These are phyloP conservation scores for Tulasnella sp. DNA, from an alignment of 768 basidiomycete species.

Conservation along the genomic window DNA sequence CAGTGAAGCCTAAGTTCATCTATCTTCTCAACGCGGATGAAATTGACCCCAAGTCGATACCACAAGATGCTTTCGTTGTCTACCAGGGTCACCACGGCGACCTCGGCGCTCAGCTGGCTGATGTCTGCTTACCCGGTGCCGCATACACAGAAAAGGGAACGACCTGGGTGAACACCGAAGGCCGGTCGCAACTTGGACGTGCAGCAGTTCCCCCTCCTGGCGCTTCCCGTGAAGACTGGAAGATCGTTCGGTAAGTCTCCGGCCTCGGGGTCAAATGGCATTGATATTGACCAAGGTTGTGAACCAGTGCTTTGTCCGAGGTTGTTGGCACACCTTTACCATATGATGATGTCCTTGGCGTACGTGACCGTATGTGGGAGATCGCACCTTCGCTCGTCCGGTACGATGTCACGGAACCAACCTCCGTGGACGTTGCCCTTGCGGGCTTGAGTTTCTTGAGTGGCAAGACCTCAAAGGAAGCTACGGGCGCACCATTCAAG, in stretches of 20 bases:
- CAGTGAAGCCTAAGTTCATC: conserved; percentile 79
- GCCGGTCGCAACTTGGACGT: conserved; percentile 78
- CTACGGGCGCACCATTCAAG: conserved; percentile 46
- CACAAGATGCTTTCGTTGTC: conserved; percentile 86
- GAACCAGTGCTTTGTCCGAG: conserved; percentile 71
- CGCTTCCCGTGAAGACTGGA: conserved; percentile 93
- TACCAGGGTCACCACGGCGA: conserved; percentile 99
- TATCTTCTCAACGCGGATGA: conserved; percentile 97
- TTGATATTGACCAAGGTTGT: background rate
- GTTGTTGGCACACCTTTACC: conserved; percentile 67
- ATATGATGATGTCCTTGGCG: conserved; percentile 72
- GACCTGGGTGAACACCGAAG: conserved; percentile 98
- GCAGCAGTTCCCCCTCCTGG: conserved; percentile 93
- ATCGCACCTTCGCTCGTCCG: conserved; percentile 81
- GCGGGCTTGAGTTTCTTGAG: conserved; percentile 54
- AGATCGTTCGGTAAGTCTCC: conserved; percentile 68
- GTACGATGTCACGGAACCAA: conserved; percentile 69
- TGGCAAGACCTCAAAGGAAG: conserved; percentile 36
- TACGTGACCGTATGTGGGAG: conserved; percentile 95
- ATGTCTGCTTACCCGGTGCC: conserved; percentile 82
- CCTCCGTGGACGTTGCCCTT: conserved; percentile 57
- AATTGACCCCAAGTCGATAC: conserved; percentile 75
- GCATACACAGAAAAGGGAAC: conserved; percentile 88
- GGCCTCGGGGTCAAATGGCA: background rate
- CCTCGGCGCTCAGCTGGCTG: conserved; percentile 90